Percentiles rank a stretch among this genome's conserved stretches.
Conservation (phyloP, 805 yeast species). For the Torulaspora microellipsoides region DNA sequence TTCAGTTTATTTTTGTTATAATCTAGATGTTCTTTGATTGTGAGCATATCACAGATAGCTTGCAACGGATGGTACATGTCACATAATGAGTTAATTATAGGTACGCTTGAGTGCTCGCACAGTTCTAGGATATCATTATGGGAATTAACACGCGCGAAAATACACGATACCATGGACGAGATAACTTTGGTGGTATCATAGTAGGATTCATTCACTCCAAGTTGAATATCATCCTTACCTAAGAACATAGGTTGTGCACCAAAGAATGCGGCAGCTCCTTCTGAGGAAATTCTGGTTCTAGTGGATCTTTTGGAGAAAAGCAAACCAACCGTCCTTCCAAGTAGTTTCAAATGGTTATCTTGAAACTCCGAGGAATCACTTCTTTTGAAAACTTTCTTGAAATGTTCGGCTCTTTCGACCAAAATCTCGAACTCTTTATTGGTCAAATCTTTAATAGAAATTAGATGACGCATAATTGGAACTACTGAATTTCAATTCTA, state of each 20-base stretch:
- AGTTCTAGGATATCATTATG: slow-evolving; percentile 79
- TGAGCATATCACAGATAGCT: slow-evolving; percentile 85
- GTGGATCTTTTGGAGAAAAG: slow-evolving; percentile 90
- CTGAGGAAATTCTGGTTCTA: slow-evolving; percentile 88
- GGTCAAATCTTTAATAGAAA: slow-evolving; percentile 74
- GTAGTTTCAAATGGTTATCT: slow-evolving; percentile 46
- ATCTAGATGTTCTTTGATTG: slow-evolving; percentile 76
- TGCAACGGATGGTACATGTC: slow-evolving; percentile 93
- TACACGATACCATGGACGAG: slow-evolving; percentile 93
- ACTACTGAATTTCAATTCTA: background rate
- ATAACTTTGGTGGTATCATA: slow-evolving; percentile 86
- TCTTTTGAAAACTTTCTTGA: slow-evolving; percentile 57
- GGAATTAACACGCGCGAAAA: slow-evolving; percentile 90
- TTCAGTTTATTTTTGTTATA: slow-evolving; percentile 53
- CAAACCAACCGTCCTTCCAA: slow-evolving; percentile 79
- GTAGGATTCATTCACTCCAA: slow-evolving; percentile 90
- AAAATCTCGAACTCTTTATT: slow-evolving; percentile 65
- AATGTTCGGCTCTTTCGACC: slow-evolving; percentile 67
- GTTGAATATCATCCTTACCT: slow-evolving; percentile 93
- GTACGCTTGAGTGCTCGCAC: slow-evolving; percentile 76
- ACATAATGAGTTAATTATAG: slow-evolving; percentile 89
- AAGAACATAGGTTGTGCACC: slow-evolving; percentile 97
- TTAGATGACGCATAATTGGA: slow-evolving; percentile 55
- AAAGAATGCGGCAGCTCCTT: slow-evolving; percentile 88
- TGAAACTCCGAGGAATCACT: slow-evolving; percentile 40